A percentile compares a stretch with the other conserved stretches of the same genome.
These are phyloP conservation scores for Cicer judaicum DNA, from an alignment of 306 rosid genomes.

Conservation along the genomic window DNA sequence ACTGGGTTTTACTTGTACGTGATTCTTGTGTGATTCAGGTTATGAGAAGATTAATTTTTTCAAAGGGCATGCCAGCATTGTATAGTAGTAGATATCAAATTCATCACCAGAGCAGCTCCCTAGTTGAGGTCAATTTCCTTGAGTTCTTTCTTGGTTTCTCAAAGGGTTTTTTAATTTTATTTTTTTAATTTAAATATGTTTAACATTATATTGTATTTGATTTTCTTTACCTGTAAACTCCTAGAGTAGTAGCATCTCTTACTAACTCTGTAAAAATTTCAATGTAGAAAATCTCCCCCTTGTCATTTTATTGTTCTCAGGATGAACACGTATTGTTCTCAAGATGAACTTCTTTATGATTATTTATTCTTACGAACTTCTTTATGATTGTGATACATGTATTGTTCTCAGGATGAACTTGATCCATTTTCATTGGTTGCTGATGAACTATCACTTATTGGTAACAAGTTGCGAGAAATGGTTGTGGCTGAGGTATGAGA, in stretches of 20 bases:
- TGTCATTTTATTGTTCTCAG: neutral
- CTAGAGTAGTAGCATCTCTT: constrained; percentile 11
- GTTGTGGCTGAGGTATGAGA: constrained; percentile 81
- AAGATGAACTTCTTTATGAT: constrained; percentile 6
- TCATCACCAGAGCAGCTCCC: constrained; percentile 82
- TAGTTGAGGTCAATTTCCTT: constrained; percentile 65
- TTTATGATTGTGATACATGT: constrained; percentile 35
- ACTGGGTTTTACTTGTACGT: constrained; percentile 1
- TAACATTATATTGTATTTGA: neutral
- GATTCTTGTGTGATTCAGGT: constrained; percentile 56
- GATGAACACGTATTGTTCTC: neutral
- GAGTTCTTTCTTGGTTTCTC: constrained; percentile 6
- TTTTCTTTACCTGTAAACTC: neutral
- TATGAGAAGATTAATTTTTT: constrained; percentile 51
- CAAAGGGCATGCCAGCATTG: constrained; percentile 52
- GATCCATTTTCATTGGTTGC: constrained; percentile 96
- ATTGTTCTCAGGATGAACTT: constrained; percentile 66
- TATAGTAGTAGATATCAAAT: constrained; percentile 62
- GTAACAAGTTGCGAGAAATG: constrained; percentile 76
- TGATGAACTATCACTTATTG: constrained; percentile 80
- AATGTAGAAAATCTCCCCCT: neutral
- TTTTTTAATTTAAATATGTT: neutral
- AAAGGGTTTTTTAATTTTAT: no score
- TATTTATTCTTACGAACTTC: constrained; percentile 3
- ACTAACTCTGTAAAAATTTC: neutral